Percentiles rank a stretch among this genome's conserved stretches.
Conservation (phyloP, 108 stramenopile genomes). For the Aurantiochytrium sp. region DNA sequence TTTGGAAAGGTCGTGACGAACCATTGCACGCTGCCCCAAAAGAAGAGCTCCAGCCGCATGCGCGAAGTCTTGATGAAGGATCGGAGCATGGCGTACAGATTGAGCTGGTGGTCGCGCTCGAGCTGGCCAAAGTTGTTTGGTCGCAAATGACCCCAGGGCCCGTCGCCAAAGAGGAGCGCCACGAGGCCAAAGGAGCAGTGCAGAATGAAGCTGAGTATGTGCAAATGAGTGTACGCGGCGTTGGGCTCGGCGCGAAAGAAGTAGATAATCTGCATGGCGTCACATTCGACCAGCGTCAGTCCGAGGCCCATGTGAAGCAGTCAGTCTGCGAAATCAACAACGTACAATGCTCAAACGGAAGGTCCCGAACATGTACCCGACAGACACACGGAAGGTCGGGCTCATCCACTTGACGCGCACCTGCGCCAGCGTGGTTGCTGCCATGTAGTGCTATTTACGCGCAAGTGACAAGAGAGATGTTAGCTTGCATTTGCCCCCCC, state of each 20-base stretch:
- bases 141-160: conserved; percentile 6
- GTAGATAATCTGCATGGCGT: conserved; percentile 27
- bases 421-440: background rate
- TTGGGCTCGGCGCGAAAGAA: conserved; percentile 3
- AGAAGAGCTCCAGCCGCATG: background rate
- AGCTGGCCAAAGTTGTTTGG: background rate
- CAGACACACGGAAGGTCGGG: background rate
- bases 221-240: conserved; percentile 6
- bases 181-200: conserved; percentile 8
- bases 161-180: conserved; percentile 16
- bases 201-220: background rate
- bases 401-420: background rate
- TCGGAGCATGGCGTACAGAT: background rate
- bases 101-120: conserved; percentile 5
- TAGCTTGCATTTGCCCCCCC: no score
- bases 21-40: background rate
- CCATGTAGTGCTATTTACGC: background rate
- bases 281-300: no score
- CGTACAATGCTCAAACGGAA: background rate
- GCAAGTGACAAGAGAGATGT: no score
- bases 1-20: background rate
- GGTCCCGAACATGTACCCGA: conserved; percentile 25
- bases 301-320: no score
- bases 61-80: background rate
- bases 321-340: no score